phyloP scores from a whole-genome alignment of 768 basidiomycete genomes.

The Leccinum subtestaceum region DNA sequence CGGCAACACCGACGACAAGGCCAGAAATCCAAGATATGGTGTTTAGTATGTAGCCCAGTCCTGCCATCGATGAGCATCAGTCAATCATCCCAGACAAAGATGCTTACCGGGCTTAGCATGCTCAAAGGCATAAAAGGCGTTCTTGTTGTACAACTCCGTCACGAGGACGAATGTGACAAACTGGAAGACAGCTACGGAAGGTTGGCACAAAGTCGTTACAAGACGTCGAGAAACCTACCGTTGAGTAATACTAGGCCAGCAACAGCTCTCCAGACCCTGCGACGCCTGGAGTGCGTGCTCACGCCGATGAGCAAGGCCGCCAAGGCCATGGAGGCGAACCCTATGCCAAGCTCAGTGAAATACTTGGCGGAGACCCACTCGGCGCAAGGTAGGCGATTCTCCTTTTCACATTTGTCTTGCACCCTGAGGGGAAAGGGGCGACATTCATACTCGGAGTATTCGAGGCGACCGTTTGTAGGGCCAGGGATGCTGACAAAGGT shows the following conservation, averaged over 20 bases:
- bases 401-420: conserved; percentile 44
- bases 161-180: conserved; percentile 62
- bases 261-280: conserved; percentile 74
- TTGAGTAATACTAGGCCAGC: conserved; percentile 63
- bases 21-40: conserved; percentile 60
- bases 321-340: conserved; percentile 59
- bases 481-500: conserved; percentile 47
- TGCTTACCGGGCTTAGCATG: conserved; percentile 57
- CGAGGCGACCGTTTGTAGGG: conserved; percentile 39
- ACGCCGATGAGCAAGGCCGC: conserved; percentile 63
- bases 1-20: conserved; percentile 48
- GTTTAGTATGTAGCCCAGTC: conserved; percentile 57
- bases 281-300: conserved; percentile 67
- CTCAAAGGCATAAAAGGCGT: conserved; percentile 49
- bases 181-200: conserved; percentile 50
- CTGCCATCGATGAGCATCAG: conserved; percentile 34
- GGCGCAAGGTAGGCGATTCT: conserved; percentile 58
- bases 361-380: conserved; percentile 73
- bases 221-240: conserved; percentile 34
- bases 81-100: not conserved
- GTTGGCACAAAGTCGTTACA: not conserved
- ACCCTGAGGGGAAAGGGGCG: conserved; percentile 61
- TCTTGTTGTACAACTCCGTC: conserved; percentile 53
- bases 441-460: conserved; percentile 59
- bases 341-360: conserved; percentile 58